These are phyloP conservation scores for Monascus purpureus DNA, from an alignment of 495 filamentous ascomycete species.

Conservation along the genomic window DNA sequence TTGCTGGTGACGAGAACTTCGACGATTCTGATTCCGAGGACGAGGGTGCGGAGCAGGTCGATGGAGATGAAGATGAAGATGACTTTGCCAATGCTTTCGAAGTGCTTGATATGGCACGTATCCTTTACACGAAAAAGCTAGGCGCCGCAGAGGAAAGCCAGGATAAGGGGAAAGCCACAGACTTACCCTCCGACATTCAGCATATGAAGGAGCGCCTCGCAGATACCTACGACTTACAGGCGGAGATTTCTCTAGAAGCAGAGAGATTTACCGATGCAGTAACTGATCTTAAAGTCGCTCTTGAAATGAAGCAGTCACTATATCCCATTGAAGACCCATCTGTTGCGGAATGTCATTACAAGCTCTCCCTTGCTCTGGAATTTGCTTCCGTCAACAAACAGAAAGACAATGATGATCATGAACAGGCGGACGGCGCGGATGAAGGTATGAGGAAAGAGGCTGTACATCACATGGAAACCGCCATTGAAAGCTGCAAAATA, in stretches of 20 bases:
- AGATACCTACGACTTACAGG: conserved; percentile 82
- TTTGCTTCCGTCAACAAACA: conserved; percentile 69
- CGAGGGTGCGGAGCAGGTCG: conserved; percentile 32
- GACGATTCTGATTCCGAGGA: conserved; percentile 64
- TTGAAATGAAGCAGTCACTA: conserved; percentile 61
- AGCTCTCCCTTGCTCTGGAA: conserved; percentile 88
- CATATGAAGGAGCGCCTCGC: conserved; percentile 71
- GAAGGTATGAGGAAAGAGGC: conserved; percentile 61
- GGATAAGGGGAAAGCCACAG: conserved; percentile 36
- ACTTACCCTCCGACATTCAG: conserved; percentile 34
- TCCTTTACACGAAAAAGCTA: conserved; percentile 55
- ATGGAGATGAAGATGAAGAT: conserved; percentile 79
- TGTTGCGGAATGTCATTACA: conserved; percentile 88
- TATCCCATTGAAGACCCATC: conserved; percentile 67
- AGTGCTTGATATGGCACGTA: conserved; percentile 76
- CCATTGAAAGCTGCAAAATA: conserved; percentile 63
- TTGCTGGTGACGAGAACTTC: conserved; percentile 88
- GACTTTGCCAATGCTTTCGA: conserved; percentile 85
- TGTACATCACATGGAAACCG: conserved; percentile 61
- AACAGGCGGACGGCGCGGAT: conserved; percentile 36
- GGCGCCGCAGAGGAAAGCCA: conserved; percentile 34
- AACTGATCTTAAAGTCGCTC: conserved; percentile 57
- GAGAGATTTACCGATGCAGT: conserved; percentile 77
- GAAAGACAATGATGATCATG: conserved; percentile 20
- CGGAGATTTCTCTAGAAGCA: conserved; percentile 89